Evolutionary conservation across 2,329 filamentous ascomycete species (phyloP).

Genomic region (Trichoderma cornu-damae): DNA sequence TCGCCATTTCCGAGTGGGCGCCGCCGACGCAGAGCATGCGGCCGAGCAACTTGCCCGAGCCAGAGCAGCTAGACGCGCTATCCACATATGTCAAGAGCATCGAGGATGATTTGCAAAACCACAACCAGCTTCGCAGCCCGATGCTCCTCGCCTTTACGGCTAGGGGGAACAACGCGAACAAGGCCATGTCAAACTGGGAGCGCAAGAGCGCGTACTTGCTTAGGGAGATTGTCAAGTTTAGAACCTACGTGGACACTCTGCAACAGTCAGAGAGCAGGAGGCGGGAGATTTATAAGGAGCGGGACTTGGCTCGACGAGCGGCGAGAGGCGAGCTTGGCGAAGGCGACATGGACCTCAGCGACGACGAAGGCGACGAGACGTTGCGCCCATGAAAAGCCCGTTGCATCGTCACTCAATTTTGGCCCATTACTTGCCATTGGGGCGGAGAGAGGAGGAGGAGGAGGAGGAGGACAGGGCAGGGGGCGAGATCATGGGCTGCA

Average conservation of each 20-base stretch:
- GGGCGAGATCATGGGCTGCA: too few relatives aligned
- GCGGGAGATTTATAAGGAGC: constrained; percentile 63
- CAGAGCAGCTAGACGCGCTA: constrained; percentile 73
- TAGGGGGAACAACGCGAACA: constrained; percentile 70
- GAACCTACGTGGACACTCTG: constrained; percentile 87
- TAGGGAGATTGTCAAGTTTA: constrained; percentile 92
- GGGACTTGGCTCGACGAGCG: constrained; percentile 48
- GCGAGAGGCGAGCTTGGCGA: constrained; percentile 44
- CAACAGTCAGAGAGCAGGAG: constrained; percentile 64
- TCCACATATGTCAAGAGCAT: constrained; percentile 76
- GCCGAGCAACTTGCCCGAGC: constrained; percentile 69
- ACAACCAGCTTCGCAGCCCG: constrained; percentile 81
- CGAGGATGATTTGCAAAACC: constrained; percentile 76
- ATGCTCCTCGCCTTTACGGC: constrained; percentile 89
- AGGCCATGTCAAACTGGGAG: constrained; percentile 96
- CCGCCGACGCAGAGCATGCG: constrained; percentile 89
- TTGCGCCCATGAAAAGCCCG: constrained; percentile 29
- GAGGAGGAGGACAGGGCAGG: too few relatives aligned
- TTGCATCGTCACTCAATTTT: neutral
- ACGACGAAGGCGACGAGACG: constrained; percentile 34
- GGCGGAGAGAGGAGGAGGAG: too few relatives aligned
- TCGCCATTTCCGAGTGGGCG: constrained; percentile 80
- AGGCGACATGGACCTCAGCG: constrained; percentile 34
- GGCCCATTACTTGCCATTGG: neutral
- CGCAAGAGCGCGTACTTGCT: constrained; percentile 88